Conservation (phyloP, 768 basidiomycete species). For the Suillus clintonianus region DNA sequence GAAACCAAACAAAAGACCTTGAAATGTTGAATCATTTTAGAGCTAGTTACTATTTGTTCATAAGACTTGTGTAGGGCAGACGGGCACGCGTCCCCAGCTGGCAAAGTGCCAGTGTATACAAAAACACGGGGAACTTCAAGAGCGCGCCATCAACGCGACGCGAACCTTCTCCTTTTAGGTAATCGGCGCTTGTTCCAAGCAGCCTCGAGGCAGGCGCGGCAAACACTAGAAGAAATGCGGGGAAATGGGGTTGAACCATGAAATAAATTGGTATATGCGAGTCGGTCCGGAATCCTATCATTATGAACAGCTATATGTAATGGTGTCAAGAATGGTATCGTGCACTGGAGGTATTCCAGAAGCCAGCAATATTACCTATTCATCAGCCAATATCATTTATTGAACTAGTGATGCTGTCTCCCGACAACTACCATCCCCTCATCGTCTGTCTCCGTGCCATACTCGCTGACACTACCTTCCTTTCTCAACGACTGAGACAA, state of each 20-base stretch:
- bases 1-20: not conserved
- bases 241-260: constrained; percentile 10
- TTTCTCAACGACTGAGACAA: constrained; percentile 37
- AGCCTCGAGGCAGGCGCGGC: not conserved
- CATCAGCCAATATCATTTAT: not conserved
- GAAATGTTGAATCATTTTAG: not conserved
- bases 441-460: constrained; percentile 77
- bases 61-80: no score
- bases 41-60: not conserved
- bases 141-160: not conserved
- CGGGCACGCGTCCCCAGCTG: no score
- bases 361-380: not conserved
- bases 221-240: constrained; percentile 1
- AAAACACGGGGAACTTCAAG: not conserved
- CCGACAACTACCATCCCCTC: constrained; percentile 82
- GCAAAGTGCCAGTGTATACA: no score
- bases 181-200: not conserved
- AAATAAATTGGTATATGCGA: constrained; percentile 5
- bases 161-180: not conserved
- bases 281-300: constrained; percentile 9
- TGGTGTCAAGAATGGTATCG: constrained; percentile 6
- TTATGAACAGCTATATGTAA: constrained; percentile 15
- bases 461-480: constrained; percentile 64
- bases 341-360: not conserved
- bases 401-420: constrained; percentile 43